Conservation (phyloP, 352 stramenopile species). For the Phytophthora pini region DNA sequence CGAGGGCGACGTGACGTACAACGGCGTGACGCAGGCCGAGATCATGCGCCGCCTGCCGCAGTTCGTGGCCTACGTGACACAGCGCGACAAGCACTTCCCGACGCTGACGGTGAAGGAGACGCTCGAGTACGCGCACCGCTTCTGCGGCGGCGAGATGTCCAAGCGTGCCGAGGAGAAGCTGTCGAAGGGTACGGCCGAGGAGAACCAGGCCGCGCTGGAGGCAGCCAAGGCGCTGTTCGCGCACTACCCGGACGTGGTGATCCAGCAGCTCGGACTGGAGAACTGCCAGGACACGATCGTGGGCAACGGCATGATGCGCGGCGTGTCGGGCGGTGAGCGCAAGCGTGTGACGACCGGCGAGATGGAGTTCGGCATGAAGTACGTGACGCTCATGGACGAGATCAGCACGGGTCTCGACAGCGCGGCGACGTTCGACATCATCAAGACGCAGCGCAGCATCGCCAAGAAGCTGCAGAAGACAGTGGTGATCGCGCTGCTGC, state of each 20-base stretch:
- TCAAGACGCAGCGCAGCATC: constrained; percentile 51
- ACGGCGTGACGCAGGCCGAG: constrained; percentile 36
- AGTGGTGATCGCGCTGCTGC: constrained; percentile 77
- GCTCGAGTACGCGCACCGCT: constrained; percentile 67
- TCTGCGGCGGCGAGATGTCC: constrained; percentile 48
- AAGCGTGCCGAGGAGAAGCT: constrained; percentile 52
- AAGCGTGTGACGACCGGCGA: constrained; percentile 80
- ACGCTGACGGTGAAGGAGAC: constrained; percentile 31
- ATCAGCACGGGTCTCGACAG: constrained; percentile 74
- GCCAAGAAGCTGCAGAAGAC: constrained; percentile 56
- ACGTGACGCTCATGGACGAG: constrained; percentile 86
- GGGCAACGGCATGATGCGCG: constrained; percentile 62
- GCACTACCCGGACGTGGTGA: constrained; percentile 33
- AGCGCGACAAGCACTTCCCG: constrained; percentile 45
- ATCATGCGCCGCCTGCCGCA: constrained; percentile 43
- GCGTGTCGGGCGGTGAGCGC: constrained; percentile 73
- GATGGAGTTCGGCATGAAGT: constrained; percentile 87
- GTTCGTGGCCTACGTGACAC: constrained; percentile 51
- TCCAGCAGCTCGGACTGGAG: constrained; percentile 29
- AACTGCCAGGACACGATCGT: constrained; percentile 62
- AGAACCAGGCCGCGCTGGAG: constrained; percentile 35
- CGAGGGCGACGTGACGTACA: constrained; percentile 57
- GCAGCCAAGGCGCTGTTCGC: constrained; percentile 28
- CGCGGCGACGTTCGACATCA: constrained; percentile 62
- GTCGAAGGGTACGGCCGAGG: constrained; percentile 40